phyloP scores from a whole-genome alignment of 768 basidiomycete species.

The Gelatoporia subvermispora region DNA sequence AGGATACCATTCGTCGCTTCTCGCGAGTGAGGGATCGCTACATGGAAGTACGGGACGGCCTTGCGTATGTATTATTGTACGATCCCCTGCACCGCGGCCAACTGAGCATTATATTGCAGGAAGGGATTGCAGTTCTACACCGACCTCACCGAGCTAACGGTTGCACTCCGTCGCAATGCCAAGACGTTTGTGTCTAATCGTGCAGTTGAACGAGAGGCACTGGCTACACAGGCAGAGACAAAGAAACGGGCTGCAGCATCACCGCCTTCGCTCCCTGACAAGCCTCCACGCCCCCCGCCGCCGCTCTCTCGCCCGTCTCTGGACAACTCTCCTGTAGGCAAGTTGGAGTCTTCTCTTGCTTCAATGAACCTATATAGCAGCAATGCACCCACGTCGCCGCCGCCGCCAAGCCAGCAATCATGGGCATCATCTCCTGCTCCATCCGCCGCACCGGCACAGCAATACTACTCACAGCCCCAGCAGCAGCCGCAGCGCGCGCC shows the following conservation, averaged over 20 bases:
- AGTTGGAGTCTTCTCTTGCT: slow-evolving; percentile 47
- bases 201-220: slow-evolving; percentile 60
- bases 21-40: slow-evolving; percentile 77
- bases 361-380: slow-evolving; percentile 46
- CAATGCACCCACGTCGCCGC: slow-evolving; percentile 23
- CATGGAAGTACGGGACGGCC: slow-evolving; percentile 79
- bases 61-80: slow-evolving; percentile 54
- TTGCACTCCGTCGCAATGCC: slow-evolving; percentile 52
- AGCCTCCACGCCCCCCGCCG: slow-evolving; percentile 46
- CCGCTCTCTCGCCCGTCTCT: slow-evolving; percentile 33
- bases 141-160: slow-evolving; percentile 64
- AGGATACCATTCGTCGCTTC: slow-evolving; percentile 68
- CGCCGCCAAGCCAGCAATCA: slow-evolving; percentile 21
- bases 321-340: slow-evolving; percentile 23
- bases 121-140: slow-evolving; percentile 89
- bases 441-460: slow-evolving; percentile 7
- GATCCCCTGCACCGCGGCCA: slow-evolving; percentile 1
- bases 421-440: slow-evolving; percentile 6
- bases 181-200: slow-evolving; percentile 60
- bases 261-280: slow-evolving; percentile 33
- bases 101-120: slow-evolving; percentile 33
- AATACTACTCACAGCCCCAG: slow-evolving; percentile 12
- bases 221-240: slow-evolving; percentile 67
- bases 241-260: slow-evolving; percentile 48
- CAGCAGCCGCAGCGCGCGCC: slow-evolving; percentile 8